phyloP scores from a whole-genome alignment of 2,329 filamentous ascomycete genomes.

The Talaromyces sp. region DNA sequence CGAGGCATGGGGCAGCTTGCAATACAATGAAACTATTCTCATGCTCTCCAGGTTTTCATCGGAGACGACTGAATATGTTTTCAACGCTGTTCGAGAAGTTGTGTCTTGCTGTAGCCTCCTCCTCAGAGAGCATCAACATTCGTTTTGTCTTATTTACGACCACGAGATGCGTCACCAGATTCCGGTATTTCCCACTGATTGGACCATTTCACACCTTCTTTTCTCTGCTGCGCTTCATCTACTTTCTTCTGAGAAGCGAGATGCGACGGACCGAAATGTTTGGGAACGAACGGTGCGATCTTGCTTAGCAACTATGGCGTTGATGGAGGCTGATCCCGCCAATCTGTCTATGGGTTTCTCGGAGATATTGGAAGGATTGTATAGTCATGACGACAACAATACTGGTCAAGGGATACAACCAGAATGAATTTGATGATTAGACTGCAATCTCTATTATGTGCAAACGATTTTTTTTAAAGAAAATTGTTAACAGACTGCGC shows the following conservation, averaged over 20 bases:
- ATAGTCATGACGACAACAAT: background rate
- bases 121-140: conserved; percentile 1
- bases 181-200: conserved; percentile 5
- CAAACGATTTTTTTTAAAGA: background rate
- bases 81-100: conserved; percentile 6
- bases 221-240: conserved; percentile 7
- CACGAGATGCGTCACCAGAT: background rate
- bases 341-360: conserved; percentile 3
- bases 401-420: background rate
- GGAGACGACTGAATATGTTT: conserved; percentile 1
- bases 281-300: conserved; percentile 5
- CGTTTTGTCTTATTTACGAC: conserved; percentile 1
- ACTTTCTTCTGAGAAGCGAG: conserved; percentile 3
- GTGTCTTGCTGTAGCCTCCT: conserved; percentile 3
- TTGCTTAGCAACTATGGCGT: conserved; percentile 7
- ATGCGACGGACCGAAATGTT: background rate
- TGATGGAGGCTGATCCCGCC: conserved; percentile 7
- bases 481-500: too few species aligned
- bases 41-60: conserved; percentile 4
- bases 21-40: conserved; percentile 8
- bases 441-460: background rate
- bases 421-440: background rate
- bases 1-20: conserved; percentile 6
- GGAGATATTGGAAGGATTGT: conserved; percentile 7
- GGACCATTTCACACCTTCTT: conserved; percentile 8